Evolutionary conservation across 1,284 basidiomycete genomes (phyloP).

Genomic region (Microstroma glucosiphilum): DNA sequence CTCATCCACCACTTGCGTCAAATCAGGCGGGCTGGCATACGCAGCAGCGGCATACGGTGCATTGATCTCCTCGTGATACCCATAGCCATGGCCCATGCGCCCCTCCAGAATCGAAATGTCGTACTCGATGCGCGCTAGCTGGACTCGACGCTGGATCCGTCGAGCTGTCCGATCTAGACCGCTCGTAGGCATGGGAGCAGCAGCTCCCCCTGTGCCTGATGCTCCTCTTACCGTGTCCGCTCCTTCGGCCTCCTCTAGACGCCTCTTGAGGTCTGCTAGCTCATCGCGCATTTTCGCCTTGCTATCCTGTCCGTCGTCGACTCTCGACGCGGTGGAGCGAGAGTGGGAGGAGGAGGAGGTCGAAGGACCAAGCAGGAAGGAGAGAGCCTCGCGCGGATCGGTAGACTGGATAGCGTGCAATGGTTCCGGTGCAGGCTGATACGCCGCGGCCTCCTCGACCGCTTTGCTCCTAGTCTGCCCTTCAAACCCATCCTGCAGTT

Average conservation of each 20-base stretch:
- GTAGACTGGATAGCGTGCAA: background rate
- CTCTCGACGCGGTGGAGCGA: too few species aligned
- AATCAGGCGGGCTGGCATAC: background rate
- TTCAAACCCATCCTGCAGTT: too few species aligned
- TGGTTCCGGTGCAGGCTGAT: background rate
- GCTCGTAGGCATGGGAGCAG: too few species aligned
- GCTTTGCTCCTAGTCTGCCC: background rate
- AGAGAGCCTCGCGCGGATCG: background rate
- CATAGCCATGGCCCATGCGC: too few species aligned
- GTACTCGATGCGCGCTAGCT: background rate
- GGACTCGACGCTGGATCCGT: background rate
- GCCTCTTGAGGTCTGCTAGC: too few species aligned
- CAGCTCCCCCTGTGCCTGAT: too few species aligned
- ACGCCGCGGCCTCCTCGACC: background rate
- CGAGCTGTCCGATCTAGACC: too few species aligned
- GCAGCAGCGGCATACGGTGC: background rate
- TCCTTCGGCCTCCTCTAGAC: too few species aligned
- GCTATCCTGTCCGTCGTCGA: too few species aligned
- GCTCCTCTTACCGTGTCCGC: too few species aligned
- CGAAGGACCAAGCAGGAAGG: background rate
- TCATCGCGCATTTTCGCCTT: too few species aligned
- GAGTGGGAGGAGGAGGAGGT: too few species aligned
- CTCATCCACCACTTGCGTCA: background rate
- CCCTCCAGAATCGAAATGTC: background rate
- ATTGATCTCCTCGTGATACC: background rate